These are phyloP conservation scores for Elongisporangium anandrum DNA, from an alignment of 352 stramenopile species.

Conservation along the genomic window DNA sequence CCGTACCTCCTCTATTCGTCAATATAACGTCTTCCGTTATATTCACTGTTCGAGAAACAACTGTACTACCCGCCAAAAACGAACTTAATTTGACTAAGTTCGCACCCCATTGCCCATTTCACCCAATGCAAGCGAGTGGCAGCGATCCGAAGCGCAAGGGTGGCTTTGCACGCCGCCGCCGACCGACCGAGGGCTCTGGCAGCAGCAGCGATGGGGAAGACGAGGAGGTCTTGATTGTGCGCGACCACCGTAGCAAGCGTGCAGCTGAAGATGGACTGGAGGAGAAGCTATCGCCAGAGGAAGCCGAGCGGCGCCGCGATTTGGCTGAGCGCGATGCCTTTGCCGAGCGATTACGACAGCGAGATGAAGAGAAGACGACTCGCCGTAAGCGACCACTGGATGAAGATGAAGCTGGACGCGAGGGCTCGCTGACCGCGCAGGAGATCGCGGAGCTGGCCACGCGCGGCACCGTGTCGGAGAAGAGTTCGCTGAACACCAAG, in stretches of 20 bases:
- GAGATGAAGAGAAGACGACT: conserved; percentile 72
- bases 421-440: conserved; percentile 46
- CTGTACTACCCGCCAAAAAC: not conserved
- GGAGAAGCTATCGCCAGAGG: conserved; percentile 20
- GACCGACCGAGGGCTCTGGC: not conserved
- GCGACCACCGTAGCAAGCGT: conserved; percentile 40
- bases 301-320: conserved; percentile 50
- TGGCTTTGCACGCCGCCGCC: conserved; percentile 7
- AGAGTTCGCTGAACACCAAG: conserved; percentile 43
- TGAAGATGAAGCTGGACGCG: conserved; percentile 15
- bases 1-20: not conserved
- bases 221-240: conserved; percentile 29
- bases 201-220: conserved; percentile 1
- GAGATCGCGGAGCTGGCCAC: conserved; percentile 85
- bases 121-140: not conserved
- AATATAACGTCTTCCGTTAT: not conserved
- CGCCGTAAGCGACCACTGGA: conserved; percentile 48
- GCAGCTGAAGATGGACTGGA: conserved; percentile 9
- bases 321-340: conserved; percentile 79
- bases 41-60: not conserved
- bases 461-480: conserved; percentile 57
- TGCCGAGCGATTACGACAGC: conserved; percentile 66
- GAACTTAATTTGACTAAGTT: not conserved
- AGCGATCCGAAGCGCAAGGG: conserved; percentile 9
- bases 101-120: not conserved